Percentiles rank a stretch among this genome's conserved stretches.
Conservation (phyloP, 2,329 filamentous ascomycete species). For the Epichloe gansuensis region DNA sequence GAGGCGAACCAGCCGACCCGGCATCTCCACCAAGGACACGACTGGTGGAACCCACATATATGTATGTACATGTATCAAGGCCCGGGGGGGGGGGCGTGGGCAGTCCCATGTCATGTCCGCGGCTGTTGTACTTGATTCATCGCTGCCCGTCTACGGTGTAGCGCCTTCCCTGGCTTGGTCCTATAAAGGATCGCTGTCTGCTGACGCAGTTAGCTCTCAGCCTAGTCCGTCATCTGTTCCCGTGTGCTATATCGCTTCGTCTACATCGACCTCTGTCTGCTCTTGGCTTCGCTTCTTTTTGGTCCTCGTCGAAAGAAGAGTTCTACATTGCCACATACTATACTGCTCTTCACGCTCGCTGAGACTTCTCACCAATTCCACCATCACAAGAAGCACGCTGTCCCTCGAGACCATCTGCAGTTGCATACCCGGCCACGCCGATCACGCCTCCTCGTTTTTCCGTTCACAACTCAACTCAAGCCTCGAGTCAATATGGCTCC, state of each 20-base stretch:
- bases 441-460: neutral
- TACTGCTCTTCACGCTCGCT: neutral
- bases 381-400: neutral
- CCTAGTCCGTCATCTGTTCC: conserved; percentile 3
- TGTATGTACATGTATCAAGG: neutral
- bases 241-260: neutral
- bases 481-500: conserved; percentile 40
- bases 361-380: neutral
- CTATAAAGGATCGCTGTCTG: conserved; percentile 7
- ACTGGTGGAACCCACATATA: neutral
- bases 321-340: neutral
- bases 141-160: neutral
- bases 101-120: neutral
- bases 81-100: neutral
- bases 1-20: conserved; percentile 4
- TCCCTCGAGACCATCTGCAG: neutral
- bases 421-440: neutral
- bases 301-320: neutral
- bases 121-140: conserved; percentile 4
- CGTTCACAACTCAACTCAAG: neutral
- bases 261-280: neutral
- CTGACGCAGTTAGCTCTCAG: conserved; percentile 5
- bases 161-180: conserved; percentile 2
- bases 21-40: conserved; percentile 1
- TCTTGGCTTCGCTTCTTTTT: neutral